Conservation (phyloP, 1,284 basidiomycete genomes). For the Ganoderma meredithae region DNA sequence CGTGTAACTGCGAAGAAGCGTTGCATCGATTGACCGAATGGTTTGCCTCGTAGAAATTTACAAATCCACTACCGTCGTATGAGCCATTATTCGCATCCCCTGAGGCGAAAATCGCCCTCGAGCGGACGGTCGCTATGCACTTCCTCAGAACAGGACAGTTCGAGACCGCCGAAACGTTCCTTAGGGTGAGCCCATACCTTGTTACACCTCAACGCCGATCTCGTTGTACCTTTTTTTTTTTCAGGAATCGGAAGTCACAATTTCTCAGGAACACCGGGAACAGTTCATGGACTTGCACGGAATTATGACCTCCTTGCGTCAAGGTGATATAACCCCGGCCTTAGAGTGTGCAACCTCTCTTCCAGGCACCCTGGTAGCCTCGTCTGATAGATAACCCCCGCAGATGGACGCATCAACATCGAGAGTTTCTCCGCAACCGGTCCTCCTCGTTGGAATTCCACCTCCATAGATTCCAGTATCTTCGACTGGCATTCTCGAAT, state of each 20-base stretch:
- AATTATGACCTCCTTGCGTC: constrained; percentile 75
- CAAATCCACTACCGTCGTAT: constrained; percentile 69
- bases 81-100: constrained; percentile 73
- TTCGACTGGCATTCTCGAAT: constrained; percentile 73
- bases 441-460: constrained; percentile 86
- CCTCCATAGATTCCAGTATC: constrained; percentile 87
- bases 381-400: constrained; percentile 13
- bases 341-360: constrained; percentile 60
- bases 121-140: constrained; percentile 78
- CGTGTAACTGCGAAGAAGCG: no score
- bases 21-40: background rate
- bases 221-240: background rate
- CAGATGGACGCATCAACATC: constrained; percentile 82
- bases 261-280: constrained; percentile 61
- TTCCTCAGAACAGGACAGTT: constrained; percentile 85
- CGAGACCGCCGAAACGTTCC: constrained; percentile 74
- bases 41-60: constrained; percentile 65
- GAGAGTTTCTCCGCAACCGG: constrained; percentile 68
- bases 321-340: constrained; percentile 75
- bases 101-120: constrained; percentile 67
- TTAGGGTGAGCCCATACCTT: constrained; percentile 55
- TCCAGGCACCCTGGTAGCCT: constrained; percentile 13
- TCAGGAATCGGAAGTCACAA: constrained; percentile 76
- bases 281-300: constrained; percentile 78
- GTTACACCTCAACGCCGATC: background rate